Conservation (phyloP, 2,329 filamentous ascomycete species). For the Aspergillus ibericus region DNA sequence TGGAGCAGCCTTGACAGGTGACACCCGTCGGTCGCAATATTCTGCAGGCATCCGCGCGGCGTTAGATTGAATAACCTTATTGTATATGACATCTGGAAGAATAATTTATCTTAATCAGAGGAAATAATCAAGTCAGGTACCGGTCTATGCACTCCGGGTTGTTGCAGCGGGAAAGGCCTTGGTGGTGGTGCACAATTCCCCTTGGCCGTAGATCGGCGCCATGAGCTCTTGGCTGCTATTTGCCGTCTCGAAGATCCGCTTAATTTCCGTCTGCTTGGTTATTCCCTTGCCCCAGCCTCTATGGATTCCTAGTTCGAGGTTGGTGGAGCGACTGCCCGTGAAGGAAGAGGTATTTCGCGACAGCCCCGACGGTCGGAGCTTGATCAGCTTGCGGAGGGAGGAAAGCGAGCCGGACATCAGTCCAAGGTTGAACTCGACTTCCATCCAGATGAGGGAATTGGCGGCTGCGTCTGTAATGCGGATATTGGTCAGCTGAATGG, state of each 20-base stretch:
- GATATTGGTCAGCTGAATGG: not conserved
- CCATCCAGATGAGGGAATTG: slow-evolving; percentile 23
- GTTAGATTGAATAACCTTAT: too few species aligned
- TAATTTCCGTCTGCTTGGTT: slow-evolving; percentile 4
- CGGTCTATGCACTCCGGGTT: not conserved
- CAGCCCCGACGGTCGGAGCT: not conserved
- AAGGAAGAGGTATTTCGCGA: not conserved
- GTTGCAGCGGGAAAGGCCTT: not conserved
- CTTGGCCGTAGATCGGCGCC: slow-evolving; percentile 1
- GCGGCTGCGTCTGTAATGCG: slow-evolving; percentile 15
- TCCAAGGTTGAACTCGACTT: slow-evolving; percentile 22
- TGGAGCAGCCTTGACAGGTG: too few species aligned
- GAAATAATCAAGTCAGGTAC: too few species aligned
- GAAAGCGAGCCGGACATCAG: slow-evolving; percentile 22
- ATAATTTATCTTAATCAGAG: too few species aligned
- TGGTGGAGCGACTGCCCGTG: not conserved
- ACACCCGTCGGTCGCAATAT: too few species aligned
- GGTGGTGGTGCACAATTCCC: not conserved
- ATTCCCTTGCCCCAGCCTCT: not conserved
- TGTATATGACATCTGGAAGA: too few species aligned
- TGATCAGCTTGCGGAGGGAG: slow-evolving; percentile 6
- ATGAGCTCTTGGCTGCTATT: slow-evolving; percentile 3
- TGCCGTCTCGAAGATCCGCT: not conserved
- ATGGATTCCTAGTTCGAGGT: not conserved
- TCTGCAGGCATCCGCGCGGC: too few species aligned